Evolutionary conservation across 805 yeast species (phyloP).

Genomic region (Phaffomyces antillensis): DNA sequence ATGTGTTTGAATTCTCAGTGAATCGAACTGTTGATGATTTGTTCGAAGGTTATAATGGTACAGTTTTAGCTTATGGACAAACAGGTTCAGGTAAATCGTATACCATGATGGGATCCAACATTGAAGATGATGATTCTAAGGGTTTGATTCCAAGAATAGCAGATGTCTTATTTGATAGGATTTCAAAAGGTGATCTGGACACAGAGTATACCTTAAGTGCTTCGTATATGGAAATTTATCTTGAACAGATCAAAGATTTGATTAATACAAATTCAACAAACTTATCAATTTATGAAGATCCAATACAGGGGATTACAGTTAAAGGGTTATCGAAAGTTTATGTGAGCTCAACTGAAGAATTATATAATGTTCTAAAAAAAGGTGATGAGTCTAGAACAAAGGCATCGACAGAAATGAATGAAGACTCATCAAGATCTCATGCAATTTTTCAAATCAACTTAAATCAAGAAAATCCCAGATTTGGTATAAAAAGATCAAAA

Average conservation of each 20-base stretch:
- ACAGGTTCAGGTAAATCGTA: slow-evolving; percentile 80
- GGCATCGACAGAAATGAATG: slow-evolving; percentile 62
- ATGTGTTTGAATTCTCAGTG: slow-evolving; percentile 53
- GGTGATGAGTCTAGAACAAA: slow-evolving; percentile 53
- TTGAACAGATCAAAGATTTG: slow-evolving; percentile 71
- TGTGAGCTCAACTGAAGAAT: slow-evolving; percentile 52
- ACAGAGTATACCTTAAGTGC: slow-evolving; percentile 57
- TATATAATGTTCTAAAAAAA: slow-evolving; percentile 46
- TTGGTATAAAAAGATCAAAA: slow-evolving; percentile 53
- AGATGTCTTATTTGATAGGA: slow-evolving; percentile 53
- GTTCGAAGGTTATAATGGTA: slow-evolving; percentile 69
- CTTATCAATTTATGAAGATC: slow-evolving; percentile 55
- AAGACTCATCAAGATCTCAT: slow-evolving; percentile 72
- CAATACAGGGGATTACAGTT: slow-evolving; percentile 59
- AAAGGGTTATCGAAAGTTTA: slow-evolving; percentile 59
- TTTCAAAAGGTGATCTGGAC: slow-evolving; percentile 37
- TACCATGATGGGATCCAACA: slow-evolving; percentile 64
- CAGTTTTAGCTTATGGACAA: slow-evolving; percentile 75
- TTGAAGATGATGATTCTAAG: slow-evolving; percentile 11
- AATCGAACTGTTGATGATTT: slow-evolving; percentile 61
- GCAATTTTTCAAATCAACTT: slow-evolving; percentile 67
- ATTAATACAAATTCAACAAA: slow-evolving; percentile 25
- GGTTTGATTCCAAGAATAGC: slow-evolving; percentile 75
- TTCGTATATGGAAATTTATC: slow-evolving; percentile 73
- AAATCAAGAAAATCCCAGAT: slow-evolving; percentile 52